Evolutionary conservation across 1,139 yeast genomes (phyloP), one percentile per base, ranked within the genome.

Genomic region (Hanseniaspora sp.): DNA sequence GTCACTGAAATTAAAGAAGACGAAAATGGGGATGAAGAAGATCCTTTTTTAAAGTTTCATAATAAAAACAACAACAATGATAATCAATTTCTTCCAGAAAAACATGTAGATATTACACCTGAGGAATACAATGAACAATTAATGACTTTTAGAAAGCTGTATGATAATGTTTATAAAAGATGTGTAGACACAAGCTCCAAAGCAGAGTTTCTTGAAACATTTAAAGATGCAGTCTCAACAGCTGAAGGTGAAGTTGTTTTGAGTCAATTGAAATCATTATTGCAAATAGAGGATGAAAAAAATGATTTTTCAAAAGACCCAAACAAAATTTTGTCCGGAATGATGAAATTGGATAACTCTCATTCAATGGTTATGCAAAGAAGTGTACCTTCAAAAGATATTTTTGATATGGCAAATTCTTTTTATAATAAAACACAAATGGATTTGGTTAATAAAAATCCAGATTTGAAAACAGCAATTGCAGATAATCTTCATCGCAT

Each of bases 1-100:
- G 85, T 85, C 2, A 72, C 72, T 58, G 67, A 74, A 39, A 63
- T 70, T 40, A 56, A 59, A 12, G 60, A 60, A 29, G 59, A 59
- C 28, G 60, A 58, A 38, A 48, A 41, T 45, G 42, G 38, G 13
- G 46, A 43, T 15, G 48, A 41, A 47, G 42, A 42, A 30, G 46
- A 43, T 15, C 46, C 46, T 7, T 43, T 43, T 43, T 28, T n/a
- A 30, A 43, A 43, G n/a, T 43, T 30, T 11, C 37, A 31, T 17
- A 29, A 28, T 31, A 43, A 31, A 4, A 5, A 9, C 11, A n/a
- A 43, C 13, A 23, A 23, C 4, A 23, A 23, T 23, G 4, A 23
- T 23, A 4, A 23, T 4, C 4, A 23, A 23, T 23, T 23, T 23
- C 23, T 9, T 18, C 6, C 28, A 23, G 28, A 42, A 9, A 41